Base-by-base conservation (phyloP, 345 rosid species). In the Anacardium occidentale region DNA sequence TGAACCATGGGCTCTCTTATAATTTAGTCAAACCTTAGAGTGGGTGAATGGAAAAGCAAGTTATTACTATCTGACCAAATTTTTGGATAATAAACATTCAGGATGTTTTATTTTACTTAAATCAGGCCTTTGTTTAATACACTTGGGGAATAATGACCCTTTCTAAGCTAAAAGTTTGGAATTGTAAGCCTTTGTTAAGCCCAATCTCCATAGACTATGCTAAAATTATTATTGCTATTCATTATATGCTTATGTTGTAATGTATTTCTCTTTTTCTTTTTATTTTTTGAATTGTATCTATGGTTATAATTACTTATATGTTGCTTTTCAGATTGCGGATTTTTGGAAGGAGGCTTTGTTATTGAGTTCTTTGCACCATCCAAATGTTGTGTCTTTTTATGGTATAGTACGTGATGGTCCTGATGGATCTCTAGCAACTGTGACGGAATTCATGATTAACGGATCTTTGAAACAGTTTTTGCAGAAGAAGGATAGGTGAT, bases 391-490 rank as follows among this genome's bases (percentile, higher is more conserved):
- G 75, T 85, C 99, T 63, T 92, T 95, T 83, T 95, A 95, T 82
- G 99, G 98, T 59, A 92, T 95, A 77, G 99, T 92, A 69, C 97
- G 99, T 78, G 99, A 92, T 84, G 99, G 99, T 64, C 99, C 97
- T 60, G 96, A 92, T 70, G 99, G 98, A 69, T 89, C 96, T 62
- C 80, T 95, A 69, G 99, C 99, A 51, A 95, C 99, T 42, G 91
- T 95, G 32, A 92, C 98, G 0, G 99, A 95, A 77, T 95, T 95
- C 82, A 95, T 95, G 99, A 81, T 95, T 73, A 95, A 95, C 76
- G 99, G 99, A 75, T 95, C 99, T 54, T 83, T 95, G 81, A 95
- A 95, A 83, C 99, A 95, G 79, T 95, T 95, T 79, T 79, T 95
- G 90, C 94, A 85, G 83, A 95, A 95, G 83, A 95, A 95, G 70